These are phyloP conservation scores for Cryptococcus hybrid DNA, from an alignment of 1,284 basidiomycete species.

Conservation along the genomic window DNA sequence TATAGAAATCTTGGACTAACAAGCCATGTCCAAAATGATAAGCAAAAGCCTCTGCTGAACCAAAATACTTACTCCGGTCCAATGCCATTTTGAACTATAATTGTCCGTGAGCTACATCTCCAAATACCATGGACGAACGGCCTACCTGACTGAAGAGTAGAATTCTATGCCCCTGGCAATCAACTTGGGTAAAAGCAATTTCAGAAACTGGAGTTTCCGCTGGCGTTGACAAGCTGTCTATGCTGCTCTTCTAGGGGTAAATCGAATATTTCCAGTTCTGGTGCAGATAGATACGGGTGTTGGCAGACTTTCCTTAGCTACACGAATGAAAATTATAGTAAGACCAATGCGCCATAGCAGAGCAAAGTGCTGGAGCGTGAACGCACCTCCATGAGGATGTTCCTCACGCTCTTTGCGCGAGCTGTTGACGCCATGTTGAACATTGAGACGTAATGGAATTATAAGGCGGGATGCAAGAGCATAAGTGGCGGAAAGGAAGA, in stretches of 20 bases:
- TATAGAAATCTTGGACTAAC: conserved; percentile 83
- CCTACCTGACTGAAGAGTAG: conserved; percentile 94
- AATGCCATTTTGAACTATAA: conserved; percentile 80
- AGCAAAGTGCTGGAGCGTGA: neutral
- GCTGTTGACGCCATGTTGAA: conserved; percentile 19
- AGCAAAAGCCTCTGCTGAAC: neutral
- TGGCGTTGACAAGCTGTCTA: conserved; percentile 75
- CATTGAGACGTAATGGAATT: neutral
- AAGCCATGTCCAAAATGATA: neutral
- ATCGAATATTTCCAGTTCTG: conserved; percentile 74
- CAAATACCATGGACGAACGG: neutral
- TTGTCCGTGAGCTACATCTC: neutral
- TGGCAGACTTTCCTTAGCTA: conserved; percentile 56
- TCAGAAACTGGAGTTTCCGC: conserved; percentile 83
- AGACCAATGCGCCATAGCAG: neutral
- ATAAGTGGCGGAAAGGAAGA: no score
- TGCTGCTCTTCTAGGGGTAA: conserved; percentile 65
- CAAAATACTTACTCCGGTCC: conserved; percentile 56
- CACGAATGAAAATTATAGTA: no score
- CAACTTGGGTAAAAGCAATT: conserved; percentile 77
- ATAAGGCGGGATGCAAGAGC: no score
- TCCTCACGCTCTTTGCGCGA: conserved; percentile 23
- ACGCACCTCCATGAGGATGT: conserved; percentile 48
- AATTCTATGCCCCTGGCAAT: conserved; percentile 86
- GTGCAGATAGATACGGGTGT: conserved; percentile 84